phyloP scores from a whole-genome alignment of 768 basidiomycete species.

The Pseudohyphozyma bogoriensis region DNA sequence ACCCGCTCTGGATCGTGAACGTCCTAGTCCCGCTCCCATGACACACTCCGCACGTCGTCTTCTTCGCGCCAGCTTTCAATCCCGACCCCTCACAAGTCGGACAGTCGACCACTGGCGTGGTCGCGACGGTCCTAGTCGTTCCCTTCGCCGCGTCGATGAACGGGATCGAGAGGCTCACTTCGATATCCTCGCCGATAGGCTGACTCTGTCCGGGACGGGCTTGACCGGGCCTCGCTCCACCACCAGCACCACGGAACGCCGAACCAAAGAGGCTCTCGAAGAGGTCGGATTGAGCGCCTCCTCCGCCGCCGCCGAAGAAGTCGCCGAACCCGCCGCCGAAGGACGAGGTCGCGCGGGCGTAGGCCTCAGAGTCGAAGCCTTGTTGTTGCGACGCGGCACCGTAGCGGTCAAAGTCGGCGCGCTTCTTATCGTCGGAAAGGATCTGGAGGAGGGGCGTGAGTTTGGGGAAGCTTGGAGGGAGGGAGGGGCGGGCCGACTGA shows the following conservation, averaged over 20 bases:
- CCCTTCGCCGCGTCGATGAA: constrained; percentile 98
- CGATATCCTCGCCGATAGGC: constrained; percentile 56
- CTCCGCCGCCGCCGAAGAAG: constrained; percentile 44
- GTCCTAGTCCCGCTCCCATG: constrained; percentile 78
- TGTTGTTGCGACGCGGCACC: constrained; percentile 85
- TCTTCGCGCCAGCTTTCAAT: constrained; percentile 73
- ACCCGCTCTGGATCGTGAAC: constrained; percentile 82
- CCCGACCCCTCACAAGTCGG: constrained; percentile 74
- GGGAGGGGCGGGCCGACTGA: constrained; percentile 41
- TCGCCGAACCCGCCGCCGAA: constrained; percentile 56
- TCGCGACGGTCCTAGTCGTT: constrained; percentile 58
- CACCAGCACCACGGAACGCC: constrained; percentile 52
- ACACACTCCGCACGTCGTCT: constrained; percentile 66
- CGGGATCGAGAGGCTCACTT: constrained; percentile 59
- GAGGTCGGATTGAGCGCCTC: constrained; percentile 48
- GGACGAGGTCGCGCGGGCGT: constrained; percentile 44
- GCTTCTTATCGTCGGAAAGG: constrained; percentile 88
- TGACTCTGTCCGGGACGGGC: constrained; percentile 33
- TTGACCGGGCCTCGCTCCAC: constrained; percentile 40
- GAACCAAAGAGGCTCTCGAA: constrained; percentile 52
- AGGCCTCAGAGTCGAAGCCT: constrained; percentile 86
- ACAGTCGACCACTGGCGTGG: constrained; percentile 75
- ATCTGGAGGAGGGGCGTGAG: constrained; percentile 46
- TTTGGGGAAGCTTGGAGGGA: background rate
- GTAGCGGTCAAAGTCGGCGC: constrained; percentile 80